Base-by-base conservation (phyloP, 2,329 filamentous ascomycete genomes). In the Fusarium hostae region DNA sequence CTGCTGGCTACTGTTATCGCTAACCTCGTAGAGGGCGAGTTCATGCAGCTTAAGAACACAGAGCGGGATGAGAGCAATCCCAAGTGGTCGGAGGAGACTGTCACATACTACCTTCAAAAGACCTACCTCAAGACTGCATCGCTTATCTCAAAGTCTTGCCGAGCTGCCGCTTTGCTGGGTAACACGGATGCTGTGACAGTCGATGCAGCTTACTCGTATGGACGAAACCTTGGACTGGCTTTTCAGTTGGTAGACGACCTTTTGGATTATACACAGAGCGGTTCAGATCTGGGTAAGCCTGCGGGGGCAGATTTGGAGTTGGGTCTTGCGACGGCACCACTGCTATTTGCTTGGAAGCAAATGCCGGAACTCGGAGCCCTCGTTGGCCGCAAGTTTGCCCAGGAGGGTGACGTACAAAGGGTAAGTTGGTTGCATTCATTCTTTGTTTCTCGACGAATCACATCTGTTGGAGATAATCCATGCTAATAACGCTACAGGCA, bases 31-130 rank as follows among this genome's bases (percentile, higher is more conserved):
- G 96, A 99, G 84, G 96, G 96, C 78, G 96, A 99, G 82, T 98
- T 99, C 85, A 99, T 99, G 96, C 96, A 99, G 85, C 86, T 99
- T 76, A 97, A 97, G 84, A 99, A 99, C 82, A 98, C 96, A 2
- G 93, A 93, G 48, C 87, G 89, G 72, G 95, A 98, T 79, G 95
- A 98, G 85, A 87, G 88, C 72, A 91, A 93, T 74, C 95, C 95
- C 2, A 84, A 87, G 13, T 98, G 93, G 89, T 96, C 92, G 3
- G 94, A 98, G 78, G 93, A 97, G 58, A 93, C 94, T 2, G 88
- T 99, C 68, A 88, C 90, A 30, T 98, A 99, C 83, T 99, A 99
- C 80, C 86, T 99, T 55, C 94, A 98, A 80, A 99, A 99, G 87
- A 99, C 96, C 32, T 99, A 99, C 79, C 88, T 99, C 75, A 99